Conservation (phyloP, 2,329 filamentous ascomycete genomes). For the Alternaria rosae region DNA sequence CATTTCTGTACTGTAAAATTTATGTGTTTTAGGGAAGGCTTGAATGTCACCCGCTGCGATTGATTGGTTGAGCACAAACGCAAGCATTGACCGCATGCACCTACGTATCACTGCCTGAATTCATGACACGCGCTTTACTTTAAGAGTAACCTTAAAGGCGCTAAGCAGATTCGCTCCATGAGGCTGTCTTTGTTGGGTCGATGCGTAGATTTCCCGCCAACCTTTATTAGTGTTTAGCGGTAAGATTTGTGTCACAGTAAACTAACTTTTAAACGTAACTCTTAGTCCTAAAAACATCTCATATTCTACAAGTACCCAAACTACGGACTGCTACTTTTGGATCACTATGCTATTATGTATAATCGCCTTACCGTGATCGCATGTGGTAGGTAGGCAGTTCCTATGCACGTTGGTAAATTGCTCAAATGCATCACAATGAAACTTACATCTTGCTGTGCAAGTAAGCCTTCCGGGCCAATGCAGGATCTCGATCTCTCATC, state of each 20-base stretch:
- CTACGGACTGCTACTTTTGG: background rate
- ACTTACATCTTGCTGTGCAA: conserved; percentile 8
- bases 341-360: background rate
- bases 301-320: background rate
- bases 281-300: background rate
- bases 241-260: background rate
- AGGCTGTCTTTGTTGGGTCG: background rate
- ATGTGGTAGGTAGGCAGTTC: conserved; percentile 3
- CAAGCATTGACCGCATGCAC: conserved; percentile 1
- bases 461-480: conserved; percentile 1
- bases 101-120: background rate
- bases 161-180: background rate
- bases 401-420: conserved; percentile 1
- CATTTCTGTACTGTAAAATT: background rate
- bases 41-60: conserved; percentile 6
- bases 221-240: background rate
- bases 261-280: background rate
- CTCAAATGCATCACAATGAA: background rate
- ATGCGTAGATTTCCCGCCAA: background rate
- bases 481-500: conserved; percentile 6
- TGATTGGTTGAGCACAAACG: conserved; percentile 5
- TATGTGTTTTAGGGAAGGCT: conserved; percentile 1
- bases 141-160: background rate
- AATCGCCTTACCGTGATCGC: background rate
- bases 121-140: background rate